Evolutionary conservation across 1,284 basidiomycete species (phyloP), one percentile per base, ranked within the genome.

Genomic region (Coniferiporia weirii): DNA sequence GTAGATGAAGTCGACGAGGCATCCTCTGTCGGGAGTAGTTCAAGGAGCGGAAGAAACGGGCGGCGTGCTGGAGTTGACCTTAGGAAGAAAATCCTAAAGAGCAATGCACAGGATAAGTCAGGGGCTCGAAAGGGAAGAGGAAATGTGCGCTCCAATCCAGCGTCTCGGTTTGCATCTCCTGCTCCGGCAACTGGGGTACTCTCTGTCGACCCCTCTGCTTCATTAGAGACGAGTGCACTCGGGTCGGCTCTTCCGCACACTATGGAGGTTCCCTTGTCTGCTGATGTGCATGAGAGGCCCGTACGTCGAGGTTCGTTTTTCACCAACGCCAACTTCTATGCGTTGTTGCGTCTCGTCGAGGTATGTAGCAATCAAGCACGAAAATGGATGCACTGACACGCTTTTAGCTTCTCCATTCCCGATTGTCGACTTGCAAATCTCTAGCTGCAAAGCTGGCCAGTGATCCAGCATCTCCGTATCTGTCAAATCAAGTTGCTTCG

Each of bases 301-400:
- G 70, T 3, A 68, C 78, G 32, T 74, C 79, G 44, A 78, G 78
- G 64, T 79, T 83, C 64, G 80, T 94, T 98, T 74, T 98, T 94
- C 74, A 86, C 88, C 64, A 98, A 96, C 73, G 93, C 91, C 38
- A 80, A 85, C 45, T 93, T 93, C 69, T 99, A 97, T 75, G 83
- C 86, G 12, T 76, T 97, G 48, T 73, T 97, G 67, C 84, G 95
- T 43, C 76, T 96, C 49, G 72, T 97, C 27, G 89, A 95, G 82
- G 93, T 93, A 61, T 55, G 81, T 72, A 19, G 48, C 20, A 13
- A 47, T 55, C 27, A 1, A 19, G 10, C 19, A n/a, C 57, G 8
- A 19, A 34, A 8, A n/a, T 44, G 19, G 12, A 27, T 44, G 52
- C 32, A 49, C 34, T 58, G 43, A 48, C 35, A 45, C 19, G 27